Evolutionary conservation across 805 yeast species (phyloP).

Genomic region (Candida hungchunana): DNA sequence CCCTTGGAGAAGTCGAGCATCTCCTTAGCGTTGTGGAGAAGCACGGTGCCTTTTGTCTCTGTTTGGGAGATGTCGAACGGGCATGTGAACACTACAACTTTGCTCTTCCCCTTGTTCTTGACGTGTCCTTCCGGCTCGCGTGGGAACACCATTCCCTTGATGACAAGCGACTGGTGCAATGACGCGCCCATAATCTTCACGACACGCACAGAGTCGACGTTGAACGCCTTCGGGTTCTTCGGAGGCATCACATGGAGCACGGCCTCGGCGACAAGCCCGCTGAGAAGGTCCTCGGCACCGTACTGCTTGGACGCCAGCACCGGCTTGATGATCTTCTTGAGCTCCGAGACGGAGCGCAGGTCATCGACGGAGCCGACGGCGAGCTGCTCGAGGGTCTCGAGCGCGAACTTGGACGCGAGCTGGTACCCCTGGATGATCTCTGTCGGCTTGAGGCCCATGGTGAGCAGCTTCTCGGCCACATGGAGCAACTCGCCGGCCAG

Average conservation of each 20-base stretch:
- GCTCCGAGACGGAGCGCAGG: constrained; percentile 47
- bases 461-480: constrained; percentile 79
- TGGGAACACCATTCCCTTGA: constrained; percentile 97
- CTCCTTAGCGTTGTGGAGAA: constrained; percentile 92
- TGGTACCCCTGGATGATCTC: constrained; percentile 93
- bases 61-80: constrained; percentile 94
- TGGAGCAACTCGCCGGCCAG: constrained; percentile 90
- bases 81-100: constrained; percentile 89
- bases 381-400: constrained; percentile 61
- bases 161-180: constrained; percentile 65
- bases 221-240: constrained; percentile 59
- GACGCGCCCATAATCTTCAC: constrained; percentile 96
- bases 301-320: constrained; percentile 92
- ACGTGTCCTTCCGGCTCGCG: constrained; percentile 94
- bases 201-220: constrained; percentile 90
- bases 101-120: constrained; percentile 59
- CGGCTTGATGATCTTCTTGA: constrained; percentile 72
- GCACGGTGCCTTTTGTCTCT: constrained; percentile 97
- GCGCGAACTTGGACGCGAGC: constrained; percentile 74
- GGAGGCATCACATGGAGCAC: constrained; percentile 74
- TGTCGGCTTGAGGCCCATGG: constrained; percentile 83
- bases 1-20: constrained; percentile 96
- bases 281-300: constrained; percentile 76
- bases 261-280: constrained; percentile 80
- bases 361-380: constrained; percentile 60